phyloP scores from a whole-genome alignment of 2,329 filamentous ascomycete genomes.

The Malbranchea zuffiana region DNA sequence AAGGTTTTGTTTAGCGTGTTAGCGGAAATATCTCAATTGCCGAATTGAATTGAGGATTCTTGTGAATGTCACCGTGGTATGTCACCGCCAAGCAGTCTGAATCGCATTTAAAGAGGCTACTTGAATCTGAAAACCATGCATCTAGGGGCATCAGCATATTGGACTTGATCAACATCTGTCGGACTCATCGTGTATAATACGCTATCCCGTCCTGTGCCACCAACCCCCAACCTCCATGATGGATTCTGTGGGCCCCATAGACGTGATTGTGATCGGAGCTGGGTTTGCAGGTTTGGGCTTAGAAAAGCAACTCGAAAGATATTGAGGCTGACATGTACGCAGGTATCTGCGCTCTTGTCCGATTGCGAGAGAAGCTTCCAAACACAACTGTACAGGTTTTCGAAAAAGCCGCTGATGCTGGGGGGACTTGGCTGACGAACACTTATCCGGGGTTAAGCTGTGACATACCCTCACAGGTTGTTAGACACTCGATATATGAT shows the following conservation, averaged over 20 bases:
- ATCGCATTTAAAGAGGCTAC: not conserved
- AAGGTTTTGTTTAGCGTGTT: constrained; percentile 1
- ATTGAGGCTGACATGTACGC: not conserved
- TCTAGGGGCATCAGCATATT: not conserved
- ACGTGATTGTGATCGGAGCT: constrained; percentile 4
- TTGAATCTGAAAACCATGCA: not conserved
- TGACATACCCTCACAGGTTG: constrained; percentile 4
- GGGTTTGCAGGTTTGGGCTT: constrained; percentile 1
- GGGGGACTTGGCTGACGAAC: constrained; percentile 1
- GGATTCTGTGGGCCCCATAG: not conserved
- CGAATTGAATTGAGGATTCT: not conserved
- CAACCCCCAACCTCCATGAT: not conserved
- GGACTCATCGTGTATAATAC: not conserved
- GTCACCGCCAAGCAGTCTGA: constrained; percentile 3
- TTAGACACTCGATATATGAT: not conserved
- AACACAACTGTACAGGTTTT: constrained; percentile 1
- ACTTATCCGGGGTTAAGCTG: constrained; percentile 1
- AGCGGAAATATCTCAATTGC: constrained; percentile 1
- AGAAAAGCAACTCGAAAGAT: not conserved
- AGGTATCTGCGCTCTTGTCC: constrained; percentile 1
- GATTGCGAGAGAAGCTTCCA: not conserved
- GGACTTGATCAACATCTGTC: not conserved
- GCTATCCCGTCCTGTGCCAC: not conserved
- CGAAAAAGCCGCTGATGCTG: not conserved
- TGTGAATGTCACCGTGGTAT: not conserved